Conservation (phyloP, 83 land plant species). For the Picea engelmannii region DNA sequence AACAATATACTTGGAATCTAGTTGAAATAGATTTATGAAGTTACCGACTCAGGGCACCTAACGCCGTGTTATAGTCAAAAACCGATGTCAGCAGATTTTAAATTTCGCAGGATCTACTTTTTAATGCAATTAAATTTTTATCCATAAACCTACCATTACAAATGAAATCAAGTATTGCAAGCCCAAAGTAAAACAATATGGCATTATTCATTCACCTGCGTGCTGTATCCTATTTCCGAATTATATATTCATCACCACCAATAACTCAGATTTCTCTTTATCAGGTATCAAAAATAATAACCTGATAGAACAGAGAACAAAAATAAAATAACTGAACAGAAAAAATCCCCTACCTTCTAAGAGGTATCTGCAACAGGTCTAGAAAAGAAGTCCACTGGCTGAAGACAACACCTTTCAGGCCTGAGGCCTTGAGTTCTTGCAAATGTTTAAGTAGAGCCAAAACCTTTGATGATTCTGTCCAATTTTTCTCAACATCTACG, state of each 20-base stretch:
- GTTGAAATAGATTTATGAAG: too few relatives aligned
- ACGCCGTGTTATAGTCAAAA: too few relatives aligned
- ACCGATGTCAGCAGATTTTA: too few relatives aligned
- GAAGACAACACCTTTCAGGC: constrained; percentile 84
- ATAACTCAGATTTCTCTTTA: too few relatives aligned
- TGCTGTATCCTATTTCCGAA: background rate
- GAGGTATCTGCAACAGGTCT: constrained; percentile 89
- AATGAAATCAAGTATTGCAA: too few relatives aligned
- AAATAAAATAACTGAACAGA: background rate
- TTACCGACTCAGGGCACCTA: too few relatives aligned
- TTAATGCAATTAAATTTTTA: too few relatives aligned
- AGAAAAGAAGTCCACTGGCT: constrained; percentile 99
- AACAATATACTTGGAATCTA: too few relatives aligned
- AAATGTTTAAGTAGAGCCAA: constrained; percentile 62
- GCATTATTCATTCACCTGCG: too few relatives aligned
- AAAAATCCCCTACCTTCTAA: constrained; percentile 56
- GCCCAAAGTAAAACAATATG: background rate
- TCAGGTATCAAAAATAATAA: too few relatives aligned
- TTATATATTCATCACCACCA: background rate
- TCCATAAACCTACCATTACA: too few relatives aligned
- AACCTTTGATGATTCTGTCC: constrained; percentile 95
- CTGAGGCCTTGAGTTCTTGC: constrained; percentile 44
- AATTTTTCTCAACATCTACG: constrained; percentile 83
- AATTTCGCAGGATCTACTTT: too few relatives aligned
- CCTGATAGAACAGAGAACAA: background rate